Base-by-base conservation (phyloP, 306 rosid species). In the Ammopiptanthus mongolicus region DNA sequence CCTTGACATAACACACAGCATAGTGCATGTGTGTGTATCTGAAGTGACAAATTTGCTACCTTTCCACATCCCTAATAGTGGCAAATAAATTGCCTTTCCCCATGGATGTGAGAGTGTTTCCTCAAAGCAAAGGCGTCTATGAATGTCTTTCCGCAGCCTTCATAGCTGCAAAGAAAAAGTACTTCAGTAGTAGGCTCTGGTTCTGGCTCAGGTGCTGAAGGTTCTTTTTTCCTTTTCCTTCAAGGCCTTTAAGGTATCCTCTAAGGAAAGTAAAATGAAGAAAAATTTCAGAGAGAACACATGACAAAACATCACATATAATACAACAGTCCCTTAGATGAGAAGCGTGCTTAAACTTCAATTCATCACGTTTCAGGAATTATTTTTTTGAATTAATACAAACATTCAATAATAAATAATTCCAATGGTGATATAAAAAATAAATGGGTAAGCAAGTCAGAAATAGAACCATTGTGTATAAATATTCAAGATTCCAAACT, bases 111-210 rank as follows among this genome's bases (percentile, higher is more conserved):
- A 76, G 99, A 90, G 69, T 96, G 99, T 86, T 96, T 96, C 87
- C 93, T 90, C 88, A 96, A 88, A 53, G 99, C 98, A 79, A 96
- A 91, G n/a, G 96, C 97, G 82, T 96, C 99, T 66, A 92, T 92
- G 71, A 96, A 96, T 70, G 98, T 90, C 89, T 92, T 92, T 62
- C 99, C 99, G 65, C 99, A 96, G 77, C 92, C 85, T 63, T 96
- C 97, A 51, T 86, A 90, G 90, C 99, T 96, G 87, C 98, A 96
- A 33, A 96, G 96, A 74, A 96, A 96, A 78, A 96, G 99, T 19
- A 96, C 99, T 89, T 96, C 96, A 37, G 97, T 96, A 4, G 97
- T 92, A 73, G 99, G 98, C 77, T 96, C 98, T 15, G 98, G 96
- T 81, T 95, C 99, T 69, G 93, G 97, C 74, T 92, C 97, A 39